Evolutionary conservation across 441 rosid species (phyloP), one percentile per base, ranked within the genome.

Genomic region (Aleurites moluccanus): DNA sequence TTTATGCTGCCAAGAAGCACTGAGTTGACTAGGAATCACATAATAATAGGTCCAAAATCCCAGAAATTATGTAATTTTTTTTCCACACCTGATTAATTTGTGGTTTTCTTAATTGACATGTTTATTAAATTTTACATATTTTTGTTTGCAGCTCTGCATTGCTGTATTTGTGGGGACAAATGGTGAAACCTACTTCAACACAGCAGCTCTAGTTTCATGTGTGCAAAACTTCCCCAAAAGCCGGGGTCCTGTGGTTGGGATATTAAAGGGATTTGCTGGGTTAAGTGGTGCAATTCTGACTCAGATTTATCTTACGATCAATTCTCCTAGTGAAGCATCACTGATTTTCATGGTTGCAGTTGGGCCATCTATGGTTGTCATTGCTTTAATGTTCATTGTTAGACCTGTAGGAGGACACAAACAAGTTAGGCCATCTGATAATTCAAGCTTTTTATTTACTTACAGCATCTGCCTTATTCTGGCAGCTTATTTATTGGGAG

Each of bases 321-420:
- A 93, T 80, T 84, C 89, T 49, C 90, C 98, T 3, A 86, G 88
- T 73, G 89, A 86, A 0, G 92, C 97, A 7, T 81, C 73, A 9
- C 50, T 73, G 44, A 89, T 96, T 75, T 87, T 96, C 87, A 93
- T 96, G 99, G 89, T 96, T 27, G 98, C 98, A 3, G 98, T 96
- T 60, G 97, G 88, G 8, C 99, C 99, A 30, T 83, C 94, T 10
- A 89, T 92, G 85, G 91, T 96, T 4, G 90, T 83, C 59, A 75
- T 90, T 78, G 79, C 86, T 44, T 78, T 92, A 23, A 96, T 96
- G 99, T 96, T 91, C 79, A 69, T 91, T 10, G 82, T 96, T 77
- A 90, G 98, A 83, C 99, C 98, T n/a, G 99, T 91, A 55, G 91
- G 89, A 78, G 99, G 97, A 77, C 97, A 92, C 80, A 90, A 87